Evolutionary conservation across 2,329 filamentous ascomycete species (phyloP), one percentile per base, ranked within the genome.

Genomic region (Botrytis sinoallii): DNA sequence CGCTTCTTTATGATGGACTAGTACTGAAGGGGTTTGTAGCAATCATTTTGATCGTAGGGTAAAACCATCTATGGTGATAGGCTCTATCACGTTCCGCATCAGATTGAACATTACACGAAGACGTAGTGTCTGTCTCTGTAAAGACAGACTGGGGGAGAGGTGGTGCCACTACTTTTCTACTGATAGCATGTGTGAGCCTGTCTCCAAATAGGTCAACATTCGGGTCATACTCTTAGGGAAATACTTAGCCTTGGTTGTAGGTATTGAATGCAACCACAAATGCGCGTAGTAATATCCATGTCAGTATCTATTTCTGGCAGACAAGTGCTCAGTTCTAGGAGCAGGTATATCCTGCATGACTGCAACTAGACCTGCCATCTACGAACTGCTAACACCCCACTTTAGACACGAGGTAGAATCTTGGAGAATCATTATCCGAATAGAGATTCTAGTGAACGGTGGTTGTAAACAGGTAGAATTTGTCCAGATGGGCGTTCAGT

Each of bases 91-190:
- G 42, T 77, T 79, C 9, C 81, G 77, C 14, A 79, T 80, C 1
- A 83, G 76, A 4, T 81, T 75, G 16, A 81, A 74, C 64, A 81
- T 80, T 18, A 78, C 77, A 70, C 82, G 81, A 10, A 82, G 61
- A 2, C 81, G 78, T n/a, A 83, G 73, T 5, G 4, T 6, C 12
- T 42, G 77, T 73, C 73, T 82, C 81, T 12, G 78, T 78, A 76
- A 79, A 82, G 29, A 82, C 75, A 63, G 79, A 81, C 63, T 82
- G 42, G 42, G 16, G 18, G 7, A 20, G 18, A 20, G 7, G 16
- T 44, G 20, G 42, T 20, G 5, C 42, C 16, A 44, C 16, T 44
- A 7, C 42, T 42, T 42, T 42, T 42, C 40, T 42, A 16, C 40
- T 42, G 40, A 14, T 16, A 42, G 10, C 1, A 6, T 42, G 40